phyloP scores from a whole-genome alignment of 2,329 filamentous ascomycete genomes.

The Xylariaceae sp. region DNA sequence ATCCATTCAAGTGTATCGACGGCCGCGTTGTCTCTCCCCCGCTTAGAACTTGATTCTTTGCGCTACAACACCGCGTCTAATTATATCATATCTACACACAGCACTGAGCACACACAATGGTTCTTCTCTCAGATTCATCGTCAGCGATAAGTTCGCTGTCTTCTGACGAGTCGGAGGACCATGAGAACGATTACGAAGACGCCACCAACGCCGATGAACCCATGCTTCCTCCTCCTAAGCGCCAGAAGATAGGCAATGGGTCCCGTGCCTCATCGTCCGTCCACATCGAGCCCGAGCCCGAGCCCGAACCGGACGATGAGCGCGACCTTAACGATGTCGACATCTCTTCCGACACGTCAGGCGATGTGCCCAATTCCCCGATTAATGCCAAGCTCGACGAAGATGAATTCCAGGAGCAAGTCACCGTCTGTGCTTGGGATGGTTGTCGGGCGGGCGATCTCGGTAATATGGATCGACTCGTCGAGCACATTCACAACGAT shows the following conservation, averaged over 20 bases:
- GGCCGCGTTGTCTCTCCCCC: slow-evolving; percentile 4
- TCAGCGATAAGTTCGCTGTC: slow-evolving; percentile 33
- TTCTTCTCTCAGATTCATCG: slow-evolving; percentile 30
- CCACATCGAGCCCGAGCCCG: slow-evolving; percentile 44
- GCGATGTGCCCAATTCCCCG: slow-evolving; percentile 71
- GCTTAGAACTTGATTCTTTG: neutral
- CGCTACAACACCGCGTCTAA: neutral
- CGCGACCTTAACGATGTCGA: slow-evolving; percentile 53
- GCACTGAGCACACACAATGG: slow-evolving; percentile 21
- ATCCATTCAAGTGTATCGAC: neutral
- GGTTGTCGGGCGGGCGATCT: slow-evolving; percentile 66
- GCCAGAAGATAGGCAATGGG: slow-evolving; percentile 34
- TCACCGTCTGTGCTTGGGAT: slow-evolving; percentile 74
- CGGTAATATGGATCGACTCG: slow-evolving; percentile 74
- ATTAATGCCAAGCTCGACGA: slow-evolving; percentile 64
- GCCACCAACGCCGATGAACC: slow-evolving; percentile 27
- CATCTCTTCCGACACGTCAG: slow-evolving; percentile 85
- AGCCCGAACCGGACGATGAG: slow-evolving; percentile 39
- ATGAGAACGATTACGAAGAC: slow-evolving; percentile 32
- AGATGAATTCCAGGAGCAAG: slow-evolving; percentile 70
- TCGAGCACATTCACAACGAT: slow-evolving; percentile 82
- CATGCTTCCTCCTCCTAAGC: slow-evolving; percentile 32
- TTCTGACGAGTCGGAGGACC: slow-evolving; percentile 31
- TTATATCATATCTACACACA: neutral
- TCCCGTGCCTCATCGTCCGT: slow-evolving; percentile 44